phyloP scores from a whole-genome alignment of 768 basidiomycete species.

The Daedaleopsis nitida region DNA sequence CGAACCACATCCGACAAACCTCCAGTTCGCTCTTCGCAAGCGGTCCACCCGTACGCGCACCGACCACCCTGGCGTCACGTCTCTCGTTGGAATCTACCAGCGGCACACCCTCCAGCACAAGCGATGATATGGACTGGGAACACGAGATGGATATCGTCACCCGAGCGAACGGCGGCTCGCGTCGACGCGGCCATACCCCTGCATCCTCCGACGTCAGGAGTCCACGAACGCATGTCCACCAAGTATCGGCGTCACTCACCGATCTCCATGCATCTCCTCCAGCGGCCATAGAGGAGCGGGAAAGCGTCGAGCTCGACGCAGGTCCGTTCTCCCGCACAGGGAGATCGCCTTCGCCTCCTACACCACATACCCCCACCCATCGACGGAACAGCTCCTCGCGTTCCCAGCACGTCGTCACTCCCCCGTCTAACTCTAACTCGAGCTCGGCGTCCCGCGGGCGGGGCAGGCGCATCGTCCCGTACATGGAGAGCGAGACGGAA shows the following conservation, averaged over 20 bases:
- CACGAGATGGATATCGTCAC: constrained; percentile 32
- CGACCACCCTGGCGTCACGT: constrained; percentile 13
- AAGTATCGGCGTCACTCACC: constrained; percentile 2
- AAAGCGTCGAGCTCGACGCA: constrained; percentile 16
- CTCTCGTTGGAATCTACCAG: constrained; percentile 30
- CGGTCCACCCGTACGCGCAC: constrained; percentile 11
- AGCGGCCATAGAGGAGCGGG: constrained; percentile 1
- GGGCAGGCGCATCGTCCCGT: constrained; percentile 1
- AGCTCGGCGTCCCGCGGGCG: not conserved
- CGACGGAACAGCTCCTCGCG: constrained; percentile 9
- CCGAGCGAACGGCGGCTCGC: not conserved
- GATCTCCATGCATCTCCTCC: not conserved
- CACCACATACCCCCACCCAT: constrained; percentile 1
- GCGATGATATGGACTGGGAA: constrained; percentile 31
- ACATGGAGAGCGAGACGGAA: constrained; percentile 1
- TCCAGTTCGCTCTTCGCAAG: constrained; percentile 20
- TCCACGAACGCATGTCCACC: not conserved
- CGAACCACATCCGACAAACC: constrained; percentile 2
- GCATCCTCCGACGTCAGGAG: not conserved
- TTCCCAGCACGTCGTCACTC: not conserved
- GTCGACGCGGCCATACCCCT: not conserved
- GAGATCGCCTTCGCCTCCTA: not conserved
- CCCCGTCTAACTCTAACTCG: not conserved
- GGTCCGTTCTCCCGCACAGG: constrained; percentile 4
- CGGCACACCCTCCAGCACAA: constrained; percentile 25